These are phyloP conservation scores for Cerrena zonata DNA, from an alignment of 1,284 basidiomycete species.

Conservation along the genomic window DNA sequence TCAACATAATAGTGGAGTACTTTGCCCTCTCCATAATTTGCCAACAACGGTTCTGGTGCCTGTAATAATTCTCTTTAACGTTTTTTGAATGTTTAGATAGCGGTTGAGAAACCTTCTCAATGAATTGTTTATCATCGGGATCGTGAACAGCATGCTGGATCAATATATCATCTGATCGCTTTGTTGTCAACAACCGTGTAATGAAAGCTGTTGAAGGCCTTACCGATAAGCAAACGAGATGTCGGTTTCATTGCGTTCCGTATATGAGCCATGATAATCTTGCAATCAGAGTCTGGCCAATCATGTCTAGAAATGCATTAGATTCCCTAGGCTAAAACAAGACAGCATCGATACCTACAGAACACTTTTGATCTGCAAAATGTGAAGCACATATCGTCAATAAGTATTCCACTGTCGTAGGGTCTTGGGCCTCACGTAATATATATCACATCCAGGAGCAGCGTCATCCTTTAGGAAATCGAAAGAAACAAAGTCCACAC, in stretches of 20 bases:
- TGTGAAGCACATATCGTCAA: too few species aligned
- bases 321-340: background rate
- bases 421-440: constrained; percentile 46
- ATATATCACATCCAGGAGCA: constrained; percentile 36
- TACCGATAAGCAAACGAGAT: constrained; percentile 20
- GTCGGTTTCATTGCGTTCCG: constrained; percentile 17
- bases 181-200: background rate
- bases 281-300: constrained; percentile 21
- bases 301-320: constrained; percentile 22
- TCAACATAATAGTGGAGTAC: constrained; percentile 27
- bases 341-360: background rate
- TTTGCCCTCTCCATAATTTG: constrained; percentile 31
- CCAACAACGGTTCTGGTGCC: constrained; percentile 31
- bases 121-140: background rate
- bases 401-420: too few species aligned
- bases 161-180: constrained; percentile 19
- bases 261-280: constrained; percentile 24
- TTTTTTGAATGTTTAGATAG: too few species aligned
- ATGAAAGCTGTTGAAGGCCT: constrained; percentile 5
- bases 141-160: constrained; percentile 10
- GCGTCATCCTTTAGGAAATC: constrained; percentile 42
- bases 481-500: constrained; percentile 35
- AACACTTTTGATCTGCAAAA: background rate
- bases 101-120: background rate
- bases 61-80: too few species aligned